Conservation (phyloP, 2,329 filamentous ascomycete genomes). For the Tolypocladium inflatum region DNA sequence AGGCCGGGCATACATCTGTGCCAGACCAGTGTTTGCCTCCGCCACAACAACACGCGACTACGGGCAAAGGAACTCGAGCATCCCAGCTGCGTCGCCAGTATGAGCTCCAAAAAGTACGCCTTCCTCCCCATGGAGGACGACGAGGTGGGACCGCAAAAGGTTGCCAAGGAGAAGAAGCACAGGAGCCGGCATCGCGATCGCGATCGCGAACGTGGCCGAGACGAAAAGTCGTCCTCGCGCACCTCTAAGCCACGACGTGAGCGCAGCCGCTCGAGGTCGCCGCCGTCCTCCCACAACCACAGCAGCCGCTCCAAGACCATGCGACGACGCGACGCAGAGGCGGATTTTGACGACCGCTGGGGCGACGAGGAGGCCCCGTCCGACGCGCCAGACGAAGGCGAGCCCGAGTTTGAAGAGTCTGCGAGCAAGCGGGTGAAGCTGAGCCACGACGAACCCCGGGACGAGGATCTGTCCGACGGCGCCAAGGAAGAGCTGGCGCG, state of each 20-base stretch:
- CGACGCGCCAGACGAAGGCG: slow-evolving; percentile 29
- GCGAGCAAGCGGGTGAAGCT: slow-evolving; percentile 62
- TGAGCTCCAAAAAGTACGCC: slow-evolving; percentile 54
- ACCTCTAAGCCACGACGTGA: slow-evolving; percentile 16
- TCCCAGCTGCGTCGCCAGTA: slow-evolving; percentile 11
- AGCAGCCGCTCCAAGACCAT: slow-evolving; percentile 29
- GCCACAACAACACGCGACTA: neutral
- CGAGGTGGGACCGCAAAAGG: slow-evolving; percentile 46
- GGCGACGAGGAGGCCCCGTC: slow-evolving; percentile 60
- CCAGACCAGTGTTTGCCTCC: neutral
- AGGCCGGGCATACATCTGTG: neutral
- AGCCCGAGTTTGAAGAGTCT: slow-evolving; percentile 56
- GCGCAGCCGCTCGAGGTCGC: slow-evolving; percentile 24
- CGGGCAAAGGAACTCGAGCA: neutral
- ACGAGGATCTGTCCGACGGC: slow-evolving; percentile 49
- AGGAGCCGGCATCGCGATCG: slow-evolving; percentile 30
- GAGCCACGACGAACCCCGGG: slow-evolving; percentile 39
- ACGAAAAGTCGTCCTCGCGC: slow-evolving; percentile 18
- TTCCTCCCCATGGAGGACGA: slow-evolving; percentile 59
- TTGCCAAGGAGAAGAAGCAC: slow-evolving; percentile 38
- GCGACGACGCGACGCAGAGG: slow-evolving; percentile 28
- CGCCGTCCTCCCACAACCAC: slow-evolving; percentile 14
- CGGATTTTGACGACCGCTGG: slow-evolving; percentile 69
- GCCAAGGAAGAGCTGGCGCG: slow-evolving; percentile 47
- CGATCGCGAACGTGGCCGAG: slow-evolving; percentile 20